Evolutionary conservation across 495 filamentous ascomycete species (phyloP), one percentile per base, ranked within the genome.

Genomic region (Hypomontagnella submonticulosa): DNA sequence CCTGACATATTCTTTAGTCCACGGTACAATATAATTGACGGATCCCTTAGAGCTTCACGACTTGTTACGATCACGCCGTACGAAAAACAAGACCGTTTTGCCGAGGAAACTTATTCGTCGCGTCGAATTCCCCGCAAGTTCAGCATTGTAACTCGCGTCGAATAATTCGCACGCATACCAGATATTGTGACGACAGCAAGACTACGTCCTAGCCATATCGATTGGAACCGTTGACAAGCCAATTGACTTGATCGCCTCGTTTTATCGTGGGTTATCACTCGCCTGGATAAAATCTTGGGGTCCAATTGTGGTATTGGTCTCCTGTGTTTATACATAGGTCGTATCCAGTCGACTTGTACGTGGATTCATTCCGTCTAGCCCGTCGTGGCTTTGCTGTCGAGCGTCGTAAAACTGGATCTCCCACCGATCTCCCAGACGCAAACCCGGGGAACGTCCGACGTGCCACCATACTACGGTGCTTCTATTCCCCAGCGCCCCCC

Each of bases 361-460:
- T 56, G 48, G 64, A 56, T 33, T 57, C 13, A n/a, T 16, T 59
- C 20, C 33, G 13, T 68, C 77, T 71, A 73, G 75, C 79, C 71
- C 75, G 66, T 73, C 67, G 61, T 74, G 36, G 57, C 64, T 40
- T 57, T 63, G 19, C 52, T 40, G 18, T 53, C 52, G 74, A 85
- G 86, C 81, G 92, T 89, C 92, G 93, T 85, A 90, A 97, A 96
- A 85, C 93, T 97, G 93, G 93, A 96, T 92, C 89, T 95, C 81
- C 92, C 93, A 78, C 90, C 92, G 84, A 89, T 94, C 72, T 89
- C 92, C 75, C 90, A 92, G 84, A 87, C 92, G 85, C 90, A 92
- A 78, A 87, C 89, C 87, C 90, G 93, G 89, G 92, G 89, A 84
- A 85, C 87, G 81, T 84, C 85, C 77, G 91, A 96, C 80, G 84